Conservation (phyloP, 176 grass and related monocot genomes). For the Lolium perenne region DNA sequence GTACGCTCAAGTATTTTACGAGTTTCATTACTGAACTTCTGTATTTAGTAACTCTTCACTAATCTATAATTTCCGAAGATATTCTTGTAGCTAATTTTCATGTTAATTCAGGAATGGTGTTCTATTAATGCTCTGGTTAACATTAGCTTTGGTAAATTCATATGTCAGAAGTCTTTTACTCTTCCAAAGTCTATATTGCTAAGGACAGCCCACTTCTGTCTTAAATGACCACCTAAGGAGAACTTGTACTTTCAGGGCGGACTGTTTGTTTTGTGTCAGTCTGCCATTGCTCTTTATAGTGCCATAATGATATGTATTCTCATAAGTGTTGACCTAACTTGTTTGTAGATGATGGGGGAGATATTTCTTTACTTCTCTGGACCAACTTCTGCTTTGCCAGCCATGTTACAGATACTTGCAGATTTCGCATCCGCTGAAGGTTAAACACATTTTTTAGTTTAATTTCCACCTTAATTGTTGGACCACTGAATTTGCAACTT, state of each 20-base stretch:
- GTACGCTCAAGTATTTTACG: slow-evolving; percentile 1
- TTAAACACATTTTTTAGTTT: slow-evolving; percentile 49
- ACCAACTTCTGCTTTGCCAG: slow-evolving; percentile 84
- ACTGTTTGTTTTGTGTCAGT: slow-evolving; percentile 11
- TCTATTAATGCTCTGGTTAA: slow-evolving; percentile 29
- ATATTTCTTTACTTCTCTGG: slow-evolving; percentile 96
- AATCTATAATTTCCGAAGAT: background rate
- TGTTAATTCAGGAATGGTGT: background rate
- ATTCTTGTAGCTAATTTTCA: background rate
- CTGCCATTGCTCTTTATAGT: background rate
- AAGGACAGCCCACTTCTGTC: background rate
- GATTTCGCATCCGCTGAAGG: slow-evolving; percentile 91
- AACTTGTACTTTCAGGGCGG: slow-evolving; percentile 12
- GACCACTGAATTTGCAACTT: slow-evolving; percentile 62
- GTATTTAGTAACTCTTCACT: background rate
- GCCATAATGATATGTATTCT: slow-evolving; percentile 28
- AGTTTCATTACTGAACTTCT: slow-evolving; percentile 7
- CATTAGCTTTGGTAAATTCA: background rate
- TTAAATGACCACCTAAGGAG: background rate
- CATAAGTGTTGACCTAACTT: slow-evolving; percentile 30
- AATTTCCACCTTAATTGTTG: slow-evolving; percentile 43
- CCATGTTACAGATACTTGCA: slow-evolving; percentile 98
- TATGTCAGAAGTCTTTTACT: slow-evolving; percentile 5
- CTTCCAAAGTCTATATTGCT: slow-evolving; percentile 7
- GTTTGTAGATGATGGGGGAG: slow-evolving; percentile 86